Base-by-base conservation (phyloP, 2,329 filamentous ascomycete genomes). In the Aspergillus hiratsukae region DNA sequence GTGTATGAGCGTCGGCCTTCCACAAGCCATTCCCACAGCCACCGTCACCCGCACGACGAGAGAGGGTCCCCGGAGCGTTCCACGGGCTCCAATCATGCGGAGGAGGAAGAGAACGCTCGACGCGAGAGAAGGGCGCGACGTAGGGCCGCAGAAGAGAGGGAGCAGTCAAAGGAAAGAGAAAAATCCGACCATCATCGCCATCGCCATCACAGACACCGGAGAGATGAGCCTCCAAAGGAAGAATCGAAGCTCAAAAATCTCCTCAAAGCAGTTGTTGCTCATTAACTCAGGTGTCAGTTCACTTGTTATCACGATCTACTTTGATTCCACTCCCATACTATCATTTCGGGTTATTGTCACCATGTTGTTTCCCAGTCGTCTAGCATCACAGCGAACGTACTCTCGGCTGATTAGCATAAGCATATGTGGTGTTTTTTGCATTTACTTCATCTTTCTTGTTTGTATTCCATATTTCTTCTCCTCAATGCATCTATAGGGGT, bases 1-100 rank as follows among this genome's bases (percentile, higher is more conserved):
- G 65, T 66, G 43, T 57, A 64, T 40, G 69, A 71, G n/a, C 67
- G 63, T 48, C 67, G 65, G 25, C 70, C 66, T 55, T 75, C 70
- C 17, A 67, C 58, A 52, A 65, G 60, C 49, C 70, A 63, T 54
- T 66, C 58, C 2, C 66, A 69, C 21, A 65, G 68, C 35, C 66
- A 69, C 53, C 64, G 64, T 27, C 60, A 62, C n/a, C 61, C 65
- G 8, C 43, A 61, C n/a, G 68, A 68, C 48, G 65, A 64, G 45
- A 63, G 62, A 52, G 57, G 58, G 27, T 64, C 65, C 17, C 63
- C 55, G 28, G 63, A 64, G 40, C 66, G 65, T 2, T 67, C 69
- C 28, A 63, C 54, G 37, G 63, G 64, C 17, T 65, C 68, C 25
- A 60, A 61, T 8, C 69, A 66, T 40, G 64, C 64, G 23, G 72